phyloP scores from a whole-genome alignment of 495 filamentous ascomycete species.

The Podospora australis region DNA sequence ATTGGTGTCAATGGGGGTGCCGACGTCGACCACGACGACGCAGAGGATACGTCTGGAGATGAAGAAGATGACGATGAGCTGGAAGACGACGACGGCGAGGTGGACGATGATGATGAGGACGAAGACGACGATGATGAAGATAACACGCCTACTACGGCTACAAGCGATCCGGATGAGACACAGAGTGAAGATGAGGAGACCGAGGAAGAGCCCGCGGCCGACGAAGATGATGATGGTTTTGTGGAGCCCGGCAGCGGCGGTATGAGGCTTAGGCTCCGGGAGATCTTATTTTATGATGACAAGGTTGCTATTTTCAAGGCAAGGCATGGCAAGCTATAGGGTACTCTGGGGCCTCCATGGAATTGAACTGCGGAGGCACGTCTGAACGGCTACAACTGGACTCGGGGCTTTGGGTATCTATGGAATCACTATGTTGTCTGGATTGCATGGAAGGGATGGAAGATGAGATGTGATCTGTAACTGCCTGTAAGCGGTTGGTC shows the following conservation, averaged over 20 bases:
- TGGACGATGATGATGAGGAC: slow-evolving; percentile 50
- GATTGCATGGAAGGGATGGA: too few species aligned
- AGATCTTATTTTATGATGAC: slow-evolving; percentile 87
- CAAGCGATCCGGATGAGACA: slow-evolving; percentile 31
- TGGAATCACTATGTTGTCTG: too few species aligned
- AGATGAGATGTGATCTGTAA: too few species aligned
- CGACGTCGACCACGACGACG: too few species aligned
- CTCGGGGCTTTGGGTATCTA: too few species aligned
- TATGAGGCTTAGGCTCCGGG: slow-evolving; percentile 59
- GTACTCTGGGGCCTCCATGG: too few species aligned
- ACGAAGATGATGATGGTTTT: slow-evolving; percentile 50
- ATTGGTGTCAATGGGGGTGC: background rate
- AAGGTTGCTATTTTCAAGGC: slow-evolving; percentile 80
- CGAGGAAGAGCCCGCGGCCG: slow-evolving; percentile 31
- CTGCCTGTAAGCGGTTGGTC: too few species aligned
- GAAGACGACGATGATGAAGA: slow-evolving; percentile 46
- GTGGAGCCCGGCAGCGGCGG: slow-evolving; percentile 32
- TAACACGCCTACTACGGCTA: slow-evolving; percentile 32
- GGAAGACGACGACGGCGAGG: too few species aligned
- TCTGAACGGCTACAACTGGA: too few species aligned
- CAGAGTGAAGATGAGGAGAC: slow-evolving; percentile 36
- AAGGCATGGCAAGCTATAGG: slow-evolving; percentile 61
- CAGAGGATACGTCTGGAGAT: slow-evolving; percentile 42
- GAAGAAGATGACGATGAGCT: slow-evolving; percentile 47
- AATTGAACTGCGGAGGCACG: too few species aligned